A percentile compares a stretch with the other conserved stretches of the same genome.
Evolutionary conservation across 331 rosid genomes (phyloP).

Genomic region (Malus hybrid): DNA sequence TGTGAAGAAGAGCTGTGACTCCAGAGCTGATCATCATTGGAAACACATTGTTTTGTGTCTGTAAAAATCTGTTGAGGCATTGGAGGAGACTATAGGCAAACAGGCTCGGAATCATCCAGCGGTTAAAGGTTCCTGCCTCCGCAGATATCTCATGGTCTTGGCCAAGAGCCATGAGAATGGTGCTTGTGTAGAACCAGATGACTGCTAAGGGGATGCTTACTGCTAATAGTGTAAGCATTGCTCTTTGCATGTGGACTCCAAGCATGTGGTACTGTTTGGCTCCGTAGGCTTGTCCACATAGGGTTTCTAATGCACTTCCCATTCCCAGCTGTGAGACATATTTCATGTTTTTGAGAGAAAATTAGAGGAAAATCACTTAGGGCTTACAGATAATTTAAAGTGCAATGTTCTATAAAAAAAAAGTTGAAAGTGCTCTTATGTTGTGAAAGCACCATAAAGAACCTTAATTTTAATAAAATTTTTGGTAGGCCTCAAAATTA

Average conservation of each 20-base stretch:
- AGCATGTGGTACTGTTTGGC: conserved; percentile 50
- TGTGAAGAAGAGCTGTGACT: conserved; percentile 36
- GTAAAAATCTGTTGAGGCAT: conserved; percentile 50
- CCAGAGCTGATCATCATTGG: conserved; percentile 52
- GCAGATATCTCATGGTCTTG: conserved; percentile 44
- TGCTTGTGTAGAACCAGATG: conserved; percentile 46
- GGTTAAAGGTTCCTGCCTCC: conserved; percentile 38
- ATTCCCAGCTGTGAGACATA: conserved; percentile 41
- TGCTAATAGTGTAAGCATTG: conserved; percentile 39
- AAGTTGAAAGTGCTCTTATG: no score
- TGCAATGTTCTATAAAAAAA: no score
- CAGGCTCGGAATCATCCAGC: conserved; percentile 55
- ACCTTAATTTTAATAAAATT: no score
- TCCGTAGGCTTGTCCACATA: conserved; percentile 68
- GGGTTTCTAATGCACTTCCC: conserved; percentile 66
- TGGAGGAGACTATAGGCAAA: conserved; percentile 43
- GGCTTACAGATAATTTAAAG: no score
- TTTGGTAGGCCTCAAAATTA: no score
- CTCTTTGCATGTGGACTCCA: conserved; percentile 54
- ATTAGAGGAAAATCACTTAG: background rate
- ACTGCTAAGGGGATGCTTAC: conserved; percentile 38
- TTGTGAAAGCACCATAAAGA: no score
- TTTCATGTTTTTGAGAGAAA: background rate
- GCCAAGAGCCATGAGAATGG: conserved; percentile 35
- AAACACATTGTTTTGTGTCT: conserved; percentile 51